Conservation (phyloP, 768 basidiomycete genomes). For the Trametes gibbosa region DNA sequence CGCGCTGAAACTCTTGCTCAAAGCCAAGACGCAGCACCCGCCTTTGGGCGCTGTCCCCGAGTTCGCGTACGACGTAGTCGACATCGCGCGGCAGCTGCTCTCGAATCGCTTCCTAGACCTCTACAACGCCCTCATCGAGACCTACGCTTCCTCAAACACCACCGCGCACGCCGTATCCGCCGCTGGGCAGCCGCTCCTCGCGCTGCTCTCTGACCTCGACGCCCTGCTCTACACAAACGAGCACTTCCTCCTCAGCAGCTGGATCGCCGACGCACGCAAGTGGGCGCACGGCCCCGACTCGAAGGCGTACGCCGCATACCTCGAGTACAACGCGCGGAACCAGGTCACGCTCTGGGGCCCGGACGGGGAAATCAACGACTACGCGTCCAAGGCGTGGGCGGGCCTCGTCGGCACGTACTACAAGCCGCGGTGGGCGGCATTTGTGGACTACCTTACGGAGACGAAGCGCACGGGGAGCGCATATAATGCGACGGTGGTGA, state of each 20-base stretch:
- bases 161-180: constrained; percentile 23
- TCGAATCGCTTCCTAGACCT: constrained; percentile 36
- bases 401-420: constrained; percentile 40
- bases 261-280: constrained; percentile 35
- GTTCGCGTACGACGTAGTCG: constrained; percentile 39
- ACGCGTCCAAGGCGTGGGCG: constrained; percentile 44
- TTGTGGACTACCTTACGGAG: constrained; percentile 32
- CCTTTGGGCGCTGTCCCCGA: constrained; percentile 29
- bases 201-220: constrained; percentile 36
- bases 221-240: constrained; percentile 31
- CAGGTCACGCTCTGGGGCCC: constrained; percentile 46
- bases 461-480: constrained; percentile 28
- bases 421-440: constrained; percentile 34
- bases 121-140: constrained; percentile 31
- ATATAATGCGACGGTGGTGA: constrained; percentile 30
- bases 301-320: constrained; percentile 30
- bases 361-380: constrained; percentile 40
- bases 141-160: constrained; percentile 27
- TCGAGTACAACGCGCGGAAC: constrained; percentile 40
- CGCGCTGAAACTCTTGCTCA: constrained; percentile 25
- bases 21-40: constrained; percentile 13
- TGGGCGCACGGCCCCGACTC: constrained; percentile 31
- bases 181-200: constrained; percentile 30
- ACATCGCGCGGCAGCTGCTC: constrained; percentile 39
- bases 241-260: constrained; percentile 34